Evolutionary conservation across 352 stramenopile genomes (phyloP), one percentile per base, ranked within the genome.

Genomic region (Elongisporangium undulatum): DNA sequence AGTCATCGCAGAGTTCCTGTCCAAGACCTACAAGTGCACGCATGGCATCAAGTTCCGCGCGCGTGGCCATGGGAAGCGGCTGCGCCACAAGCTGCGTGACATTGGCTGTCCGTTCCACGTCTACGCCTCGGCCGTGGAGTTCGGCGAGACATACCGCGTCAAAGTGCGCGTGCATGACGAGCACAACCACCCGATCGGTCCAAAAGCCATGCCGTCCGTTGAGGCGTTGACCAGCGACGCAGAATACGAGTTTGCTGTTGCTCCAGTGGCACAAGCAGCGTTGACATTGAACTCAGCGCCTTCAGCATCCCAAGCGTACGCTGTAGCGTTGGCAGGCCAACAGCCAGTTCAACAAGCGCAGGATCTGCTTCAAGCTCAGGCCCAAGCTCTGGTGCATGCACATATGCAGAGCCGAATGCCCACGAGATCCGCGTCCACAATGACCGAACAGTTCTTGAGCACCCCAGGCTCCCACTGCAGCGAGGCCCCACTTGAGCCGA

Each of bases 1-100:
- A 52, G 73, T 56, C 51, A 87, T 92, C 49, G 80, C 83, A 20
- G 83, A 92, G 50, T 92, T 82, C 58, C 55, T 90, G 29, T 89
- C 77, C 61, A 92, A 92, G 69, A 92, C 83, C 9, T 92, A 88
- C 65, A 92, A 92, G 61, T 92, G 83, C 62, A 90, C 83, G 41
- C 83, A 92, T 56, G 83, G 83, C 52, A 92, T 92, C 62, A 90
- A 90, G 68, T 92, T 92, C 56, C 83, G 83, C 13, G 77, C 80
- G 29, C 77, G 83, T 24, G 78, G 83, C 26, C 89, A 73, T 17
- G 83, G 83, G 49, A 89, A 89, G 56, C 75, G 83, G 0, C 55
- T 83, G 61, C 77, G 83, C 0, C 80, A 90, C 62, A 90, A 89
- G 50, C 59, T 82, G 41, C 73, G 83, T 17, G 77, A 92, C 63